Evolutionary conservation across 306 rosid genomes (phyloP).

Genomic region (Begonia masoniana): DNA sequence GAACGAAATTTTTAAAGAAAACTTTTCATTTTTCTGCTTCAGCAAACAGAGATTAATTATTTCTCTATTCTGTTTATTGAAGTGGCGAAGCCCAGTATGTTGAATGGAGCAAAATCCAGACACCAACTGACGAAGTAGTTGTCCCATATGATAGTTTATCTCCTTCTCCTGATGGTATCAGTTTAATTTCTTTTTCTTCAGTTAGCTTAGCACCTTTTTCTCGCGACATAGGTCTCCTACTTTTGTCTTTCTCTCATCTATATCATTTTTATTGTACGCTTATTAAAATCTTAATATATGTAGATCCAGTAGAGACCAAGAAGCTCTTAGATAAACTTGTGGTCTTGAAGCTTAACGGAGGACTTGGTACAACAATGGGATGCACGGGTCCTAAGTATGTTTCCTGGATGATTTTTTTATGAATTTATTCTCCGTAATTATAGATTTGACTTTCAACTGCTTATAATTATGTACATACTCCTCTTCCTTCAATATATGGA

Average conservation of each 20-base stretch:
- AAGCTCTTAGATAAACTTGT: slow-evolving; percentile 82
- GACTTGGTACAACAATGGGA: slow-evolving; percentile 94
- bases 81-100: slow-evolving; percentile 94
- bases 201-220: too few relatives aligned
- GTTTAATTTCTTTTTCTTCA: too few relatives aligned
- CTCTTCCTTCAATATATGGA: too few relatives aligned
- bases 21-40: not conserved
- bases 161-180: slow-evolving; percentile 53
- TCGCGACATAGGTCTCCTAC: too few relatives aligned
- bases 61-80: not conserved
- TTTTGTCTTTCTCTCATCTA: too few relatives aligned
- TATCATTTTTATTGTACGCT: not conserved
- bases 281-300: slow-evolving; percentile 12
- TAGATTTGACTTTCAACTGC: too few relatives aligned
- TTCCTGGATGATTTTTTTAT: not conserved
- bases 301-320: slow-evolving; percentile 59
- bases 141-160: slow-evolving; percentile 79
- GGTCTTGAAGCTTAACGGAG: slow-evolving; percentile 96
- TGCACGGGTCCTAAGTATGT: slow-evolving; percentile 92
- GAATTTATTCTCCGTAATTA: too few relatives aligned
- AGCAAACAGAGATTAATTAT: not conserved
- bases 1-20: too few relatives aligned
- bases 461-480: too few relatives aligned
- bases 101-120: slow-evolving; percentile 96
- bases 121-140: slow-evolving; percentile 95